Percentiles rank a stretch among this genome's conserved stretches.
These are phyloP conservation scores for Xylariaceae sp. DNA, from an alignment of 2,329 filamentous ascomycete genomes.

Conservation along the genomic window DNA sequence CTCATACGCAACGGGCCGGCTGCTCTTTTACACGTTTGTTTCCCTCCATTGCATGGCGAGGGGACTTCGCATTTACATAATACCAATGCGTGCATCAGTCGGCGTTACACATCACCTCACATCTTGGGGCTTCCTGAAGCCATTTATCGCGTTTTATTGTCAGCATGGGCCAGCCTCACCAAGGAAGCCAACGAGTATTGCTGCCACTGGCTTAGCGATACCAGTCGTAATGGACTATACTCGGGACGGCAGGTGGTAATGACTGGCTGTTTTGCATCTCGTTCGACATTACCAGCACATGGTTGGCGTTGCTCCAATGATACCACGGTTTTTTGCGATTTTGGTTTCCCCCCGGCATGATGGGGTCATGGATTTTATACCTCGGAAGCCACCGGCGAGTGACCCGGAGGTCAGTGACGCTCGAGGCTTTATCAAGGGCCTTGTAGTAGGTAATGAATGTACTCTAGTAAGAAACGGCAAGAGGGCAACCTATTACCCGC, in stretches of 20 bases:
- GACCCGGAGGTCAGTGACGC: constrained; percentile 6
- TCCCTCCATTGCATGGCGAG: constrained; percentile 30
- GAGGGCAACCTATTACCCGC: constrained; percentile 26
- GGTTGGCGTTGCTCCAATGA: constrained; percentile 29
- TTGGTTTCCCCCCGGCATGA: constrained; percentile 22
- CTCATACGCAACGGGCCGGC: constrained; percentile 11
- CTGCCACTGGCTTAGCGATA: constrained; percentile 12
- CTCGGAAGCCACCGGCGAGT: constrained; percentile 21
- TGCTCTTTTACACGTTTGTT: constrained; percentile 27
- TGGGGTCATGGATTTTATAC: constrained; percentile 21
- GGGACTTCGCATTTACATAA: constrained; percentile 27
- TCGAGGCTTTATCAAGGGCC: too few species aligned
- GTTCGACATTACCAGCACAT: constrained; percentile 23
- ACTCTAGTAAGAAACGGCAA: constrained; percentile 24
- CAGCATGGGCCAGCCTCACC: constrained; percentile 1
- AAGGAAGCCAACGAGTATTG: constrained; percentile 9
- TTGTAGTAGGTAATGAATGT: constrained; percentile 24
- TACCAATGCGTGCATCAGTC: constrained; percentile 31
- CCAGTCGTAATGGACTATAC: too few species aligned
- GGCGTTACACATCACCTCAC: constrained; percentile 29
- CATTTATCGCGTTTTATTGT: constrained; percentile 18
- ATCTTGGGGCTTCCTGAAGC: constrained; percentile 23
- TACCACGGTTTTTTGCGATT: constrained; percentile 32
- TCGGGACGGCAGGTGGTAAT: constrained; percentile 11
- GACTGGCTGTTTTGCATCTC: constrained; percentile 14